Percentiles rank a stretch among this genome's conserved stretches.
Conservation (phyloP, 2,329 filamentous ascomycete species). For the Stemphylium beticola region DNA sequence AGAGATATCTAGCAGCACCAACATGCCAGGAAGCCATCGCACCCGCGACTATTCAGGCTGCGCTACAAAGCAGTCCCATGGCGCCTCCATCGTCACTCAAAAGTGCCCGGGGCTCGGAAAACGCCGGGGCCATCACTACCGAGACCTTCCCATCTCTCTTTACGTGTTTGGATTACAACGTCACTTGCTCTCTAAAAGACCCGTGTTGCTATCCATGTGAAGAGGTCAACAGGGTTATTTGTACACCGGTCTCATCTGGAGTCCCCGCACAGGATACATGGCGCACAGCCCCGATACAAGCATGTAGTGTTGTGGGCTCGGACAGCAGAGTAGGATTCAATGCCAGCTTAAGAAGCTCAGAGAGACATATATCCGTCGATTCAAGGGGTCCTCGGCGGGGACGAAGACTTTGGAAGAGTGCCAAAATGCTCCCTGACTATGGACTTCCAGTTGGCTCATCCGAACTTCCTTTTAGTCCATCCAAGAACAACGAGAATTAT, state of each 20-base stretch:
- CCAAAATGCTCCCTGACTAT: too few species aligned
- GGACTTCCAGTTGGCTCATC: too few species aligned
- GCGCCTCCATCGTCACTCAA: neutral
- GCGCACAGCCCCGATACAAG: neutral
- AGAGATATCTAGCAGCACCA: neutral
- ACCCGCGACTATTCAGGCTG: neutral
- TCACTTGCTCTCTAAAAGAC: too few species aligned
- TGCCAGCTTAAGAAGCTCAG: neutral
- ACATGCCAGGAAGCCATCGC: neutral
- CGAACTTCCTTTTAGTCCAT: neutral
- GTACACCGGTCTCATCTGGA: too few species aligned
- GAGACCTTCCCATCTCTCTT: too few species aligned
- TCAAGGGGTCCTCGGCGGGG: slow-evolving; percentile 12
- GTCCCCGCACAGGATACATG: too few species aligned
- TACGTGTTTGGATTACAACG: too few species aligned
- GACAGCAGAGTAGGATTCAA: neutral
- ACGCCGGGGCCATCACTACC: too few species aligned
- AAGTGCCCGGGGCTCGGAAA: too few species aligned
- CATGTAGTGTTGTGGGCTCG: neutral
- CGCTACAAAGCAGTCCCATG: neutral
- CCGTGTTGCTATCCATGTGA: too few species aligned
- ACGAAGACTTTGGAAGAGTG: slow-evolving; percentile 3
- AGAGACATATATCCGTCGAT: slow-evolving; percentile 9
- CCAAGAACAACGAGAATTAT: neutral
- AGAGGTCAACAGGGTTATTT: too few species aligned